phyloP scores from a whole-genome alignment of 352 stramenopile species.

The Globisporangium solare region DNA sequence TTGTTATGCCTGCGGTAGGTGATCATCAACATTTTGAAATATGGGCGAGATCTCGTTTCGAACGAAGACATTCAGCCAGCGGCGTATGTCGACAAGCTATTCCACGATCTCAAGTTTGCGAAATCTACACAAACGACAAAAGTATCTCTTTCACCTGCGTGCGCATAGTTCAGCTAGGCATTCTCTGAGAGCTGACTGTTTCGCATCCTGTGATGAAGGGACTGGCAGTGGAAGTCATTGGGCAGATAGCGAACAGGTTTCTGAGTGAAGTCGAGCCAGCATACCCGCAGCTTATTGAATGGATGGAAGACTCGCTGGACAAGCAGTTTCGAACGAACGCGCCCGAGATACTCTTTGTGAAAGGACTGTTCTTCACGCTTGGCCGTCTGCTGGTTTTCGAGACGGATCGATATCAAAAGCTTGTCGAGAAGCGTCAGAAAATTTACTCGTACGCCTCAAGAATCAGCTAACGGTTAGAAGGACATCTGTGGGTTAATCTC shows the following conservation, averaged over 20 bases:
- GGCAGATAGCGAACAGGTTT: constrained; percentile 52
- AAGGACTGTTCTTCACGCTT: constrained; percentile 60
- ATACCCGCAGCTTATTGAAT: constrained; percentile 37
- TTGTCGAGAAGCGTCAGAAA: constrained; percentile 37
- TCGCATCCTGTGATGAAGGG: constrained; percentile 20
- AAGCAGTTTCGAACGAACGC: constrained; percentile 66
- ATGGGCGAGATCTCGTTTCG: constrained; percentile 23
- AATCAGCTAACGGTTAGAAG: not conserved
- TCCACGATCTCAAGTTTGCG: constrained; percentile 72
- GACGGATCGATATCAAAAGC: constrained; percentile 33
- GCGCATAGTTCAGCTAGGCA: not conserved
- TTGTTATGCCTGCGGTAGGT: constrained; percentile 21
- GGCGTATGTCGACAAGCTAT: constrained; percentile 62
- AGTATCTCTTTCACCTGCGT: constrained; percentile 15
- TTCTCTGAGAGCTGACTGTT: not conserved
- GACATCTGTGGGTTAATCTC: constrained; percentile 3
- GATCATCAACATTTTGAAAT: constrained; percentile 55
- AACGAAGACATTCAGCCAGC: constrained; percentile 47
- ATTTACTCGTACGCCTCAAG: constrained; percentile 55
- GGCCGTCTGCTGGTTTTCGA: constrained; percentile 51
- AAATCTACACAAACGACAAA: constrained; percentile 69
- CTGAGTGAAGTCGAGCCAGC: constrained; percentile 23
- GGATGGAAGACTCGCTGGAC: constrained; percentile 66
- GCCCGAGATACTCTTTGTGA: constrained; percentile 75
- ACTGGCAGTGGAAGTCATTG: constrained; percentile 61